Percentiles rank a stretch among this genome's conserved stretches.
phyloP scores from a whole-genome alignment of 371 early-diverging fungal species.

The Lichtheimia corymbifera region DNA sequence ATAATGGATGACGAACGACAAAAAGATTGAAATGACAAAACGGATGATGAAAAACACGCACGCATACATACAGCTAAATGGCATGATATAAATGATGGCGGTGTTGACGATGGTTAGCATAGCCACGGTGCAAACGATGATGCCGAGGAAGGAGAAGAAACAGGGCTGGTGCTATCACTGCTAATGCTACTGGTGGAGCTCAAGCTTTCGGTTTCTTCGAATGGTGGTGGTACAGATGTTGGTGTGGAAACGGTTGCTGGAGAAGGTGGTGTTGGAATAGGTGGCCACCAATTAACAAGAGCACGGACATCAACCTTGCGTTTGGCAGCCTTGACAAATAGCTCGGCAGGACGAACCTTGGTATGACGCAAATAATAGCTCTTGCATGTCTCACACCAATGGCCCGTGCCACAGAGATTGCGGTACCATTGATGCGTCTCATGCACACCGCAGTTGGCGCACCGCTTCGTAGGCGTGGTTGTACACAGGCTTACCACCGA shows the following conservation, averaged over 20 bases:
- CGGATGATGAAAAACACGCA: neutral
- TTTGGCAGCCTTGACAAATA: conserved; percentile 50
- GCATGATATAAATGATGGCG: neutral
- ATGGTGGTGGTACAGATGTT: no score
- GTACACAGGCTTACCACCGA: neutral
- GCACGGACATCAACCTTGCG: conserved; percentile 45
- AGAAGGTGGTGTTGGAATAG: conserved; percentile 17
- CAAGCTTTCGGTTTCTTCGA: neutral
- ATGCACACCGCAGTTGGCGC: conserved; percentile 45
- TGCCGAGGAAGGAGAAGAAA: neutral
- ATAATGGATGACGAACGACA: no score
- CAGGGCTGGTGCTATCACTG: neutral
- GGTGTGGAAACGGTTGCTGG: conserved; percentile 1
- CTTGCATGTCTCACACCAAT: conserved; percentile 56
- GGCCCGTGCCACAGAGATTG: conserved; percentile 44
- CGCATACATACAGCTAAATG: conserved; percentile 1
- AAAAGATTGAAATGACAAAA: neutral
- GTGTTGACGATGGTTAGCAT: neutral
- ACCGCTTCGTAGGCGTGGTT: conserved; percentile 18
- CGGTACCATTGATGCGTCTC: conserved; percentile 56
- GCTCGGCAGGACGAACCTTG: conserved; percentile 38
- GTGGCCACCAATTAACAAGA: conserved; percentile 31
- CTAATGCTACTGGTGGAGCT: neutral
- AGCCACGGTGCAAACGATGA: neutral
- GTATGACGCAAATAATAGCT: conserved; percentile 47